Evolutionary conservation across 2,329 filamentous ascomycete species (phyloP), one percentile per base, ranked within the genome.

Genomic region (Nothopassalora personata): DNA sequence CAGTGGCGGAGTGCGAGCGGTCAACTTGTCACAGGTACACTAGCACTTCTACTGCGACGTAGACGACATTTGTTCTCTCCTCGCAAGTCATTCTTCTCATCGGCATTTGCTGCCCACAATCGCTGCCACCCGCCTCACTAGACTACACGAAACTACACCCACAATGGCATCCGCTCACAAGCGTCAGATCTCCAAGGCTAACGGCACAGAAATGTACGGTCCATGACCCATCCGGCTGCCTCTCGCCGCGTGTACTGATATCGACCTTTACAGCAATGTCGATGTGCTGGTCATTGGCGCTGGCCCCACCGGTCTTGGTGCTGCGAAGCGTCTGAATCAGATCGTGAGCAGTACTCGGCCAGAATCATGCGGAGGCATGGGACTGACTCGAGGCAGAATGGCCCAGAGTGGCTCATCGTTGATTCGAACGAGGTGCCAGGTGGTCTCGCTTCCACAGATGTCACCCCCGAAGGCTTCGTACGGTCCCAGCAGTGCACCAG

Each of bases 201-300:
- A 69, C 63, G 70, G 69, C 58, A 59, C 71, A 64, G 68, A 71
- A 64, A 68, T 72, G 70, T 71, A 53, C 50, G 68, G 58, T 11
- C 18, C 19, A 49, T 28, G 7, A 28, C 23, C 47, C 47, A 6
- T 51, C 28, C 33, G 15, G 36, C 51, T 43, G 31, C 4, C 30
- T 27, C 19, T 18, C 3, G n/a, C 19, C n/a, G 43, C 58, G n/a
- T 48, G 33, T 30, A 36, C 45, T 30, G 56, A n/a, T 39, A 50
- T 13, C 45, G 46, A 13, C 39, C 33, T 2, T 0, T 23, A 49
- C 76, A 95, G 91, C 77, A 87, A 91, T 73, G 91, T 97, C 75
- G 94, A 99, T 79, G 89, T 99, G 69, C 90, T 99, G 74, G 87
- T 99, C 77, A 97, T 97, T 81, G 94, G 94, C 74, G 93, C 93